phyloP scores from a whole-genome alignment of 208 protist genomes.

The Crithidia thermophila region DNA sequence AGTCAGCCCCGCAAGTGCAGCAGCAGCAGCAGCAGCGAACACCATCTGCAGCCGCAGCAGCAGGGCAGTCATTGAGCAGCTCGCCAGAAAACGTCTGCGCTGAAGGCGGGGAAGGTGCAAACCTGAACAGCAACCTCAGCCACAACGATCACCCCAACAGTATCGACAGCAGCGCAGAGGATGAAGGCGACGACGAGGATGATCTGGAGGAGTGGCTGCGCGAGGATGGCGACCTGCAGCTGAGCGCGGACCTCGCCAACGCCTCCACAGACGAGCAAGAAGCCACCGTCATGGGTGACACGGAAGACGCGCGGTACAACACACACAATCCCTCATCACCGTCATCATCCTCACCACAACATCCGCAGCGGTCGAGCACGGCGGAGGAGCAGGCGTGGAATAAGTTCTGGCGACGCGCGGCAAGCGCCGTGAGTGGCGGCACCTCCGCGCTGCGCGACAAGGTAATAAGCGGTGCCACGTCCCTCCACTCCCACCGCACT shows the following conservation, averaged over 20 bases:
- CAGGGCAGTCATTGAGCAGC: neutral
- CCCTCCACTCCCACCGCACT: too few relatives aligned
- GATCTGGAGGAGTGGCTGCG: constrained; percentile 3
- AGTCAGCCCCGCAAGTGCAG: neutral
- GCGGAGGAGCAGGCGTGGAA: constrained; percentile 1
- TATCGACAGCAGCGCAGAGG: neutral
- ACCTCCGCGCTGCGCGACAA: neutral
- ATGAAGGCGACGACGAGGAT: neutral
- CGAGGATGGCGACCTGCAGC: neutral
- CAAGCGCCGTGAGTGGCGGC: neutral
- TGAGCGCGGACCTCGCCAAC: too few relatives aligned
- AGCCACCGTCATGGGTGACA: too few relatives aligned
- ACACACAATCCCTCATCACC: too few relatives aligned
- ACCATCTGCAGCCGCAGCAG: neutral
- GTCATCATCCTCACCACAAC: too few relatives aligned
- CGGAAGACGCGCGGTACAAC: too few relatives aligned
- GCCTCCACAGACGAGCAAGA: too few relatives aligned
- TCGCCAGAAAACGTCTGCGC: neutral
- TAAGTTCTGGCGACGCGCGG: neutral
- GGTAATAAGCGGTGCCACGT: neutral
- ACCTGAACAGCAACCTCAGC: too few relatives aligned
- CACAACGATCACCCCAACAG: neutral
- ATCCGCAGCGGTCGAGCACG: neutral
- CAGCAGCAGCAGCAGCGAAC: neutral
- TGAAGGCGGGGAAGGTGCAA: too few relatives aligned